These are phyloP conservation scores for Diospyros lotus DNA, from an alignment of 148 eudicot genomes.

Conservation along the genomic window DNA sequence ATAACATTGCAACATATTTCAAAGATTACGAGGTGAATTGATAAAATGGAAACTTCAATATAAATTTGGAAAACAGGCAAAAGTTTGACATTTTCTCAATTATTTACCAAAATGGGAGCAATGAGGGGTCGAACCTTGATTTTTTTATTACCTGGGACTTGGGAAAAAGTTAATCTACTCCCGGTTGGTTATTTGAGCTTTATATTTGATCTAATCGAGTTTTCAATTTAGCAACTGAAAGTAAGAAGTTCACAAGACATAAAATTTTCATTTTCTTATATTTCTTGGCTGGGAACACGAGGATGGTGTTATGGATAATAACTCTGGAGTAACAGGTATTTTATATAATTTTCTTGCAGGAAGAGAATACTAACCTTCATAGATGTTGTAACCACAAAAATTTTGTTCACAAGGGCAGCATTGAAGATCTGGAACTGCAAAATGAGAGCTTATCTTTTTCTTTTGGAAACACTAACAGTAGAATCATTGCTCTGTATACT, in stretches of 20 bases:
- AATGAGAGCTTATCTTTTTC: constrained; percentile 26
- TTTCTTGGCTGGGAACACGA: not conserved
- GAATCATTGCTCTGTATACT: constrained; percentile 51
- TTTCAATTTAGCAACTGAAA: not conserved
- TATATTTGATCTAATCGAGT: not conserved
- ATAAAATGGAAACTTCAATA: no score
- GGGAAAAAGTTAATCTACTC: not conserved
- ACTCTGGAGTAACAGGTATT: not conserved
- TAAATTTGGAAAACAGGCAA: no score
- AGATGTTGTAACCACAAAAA: constrained; percentile 33
- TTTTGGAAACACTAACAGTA: constrained; percentile 31
- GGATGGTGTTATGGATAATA: not conserved
- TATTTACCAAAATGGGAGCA: not conserved
- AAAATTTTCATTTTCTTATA: not conserved
- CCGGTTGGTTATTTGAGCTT: no score
- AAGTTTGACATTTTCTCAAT: no score
- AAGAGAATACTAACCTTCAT: constrained; percentile 42
- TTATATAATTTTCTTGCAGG: constrained; percentile 43
- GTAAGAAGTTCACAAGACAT: not conserved
- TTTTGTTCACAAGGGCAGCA: constrained; percentile 15
- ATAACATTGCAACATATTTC: no score
- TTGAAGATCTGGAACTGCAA: constrained; percentile 23
- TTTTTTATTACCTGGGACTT: not conserved
- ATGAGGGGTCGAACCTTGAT: not conserved
- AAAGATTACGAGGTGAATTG: no score